Base-by-base conservation (phyloP, 139 green algal genomes). In the Micractinium sp. region DNA sequence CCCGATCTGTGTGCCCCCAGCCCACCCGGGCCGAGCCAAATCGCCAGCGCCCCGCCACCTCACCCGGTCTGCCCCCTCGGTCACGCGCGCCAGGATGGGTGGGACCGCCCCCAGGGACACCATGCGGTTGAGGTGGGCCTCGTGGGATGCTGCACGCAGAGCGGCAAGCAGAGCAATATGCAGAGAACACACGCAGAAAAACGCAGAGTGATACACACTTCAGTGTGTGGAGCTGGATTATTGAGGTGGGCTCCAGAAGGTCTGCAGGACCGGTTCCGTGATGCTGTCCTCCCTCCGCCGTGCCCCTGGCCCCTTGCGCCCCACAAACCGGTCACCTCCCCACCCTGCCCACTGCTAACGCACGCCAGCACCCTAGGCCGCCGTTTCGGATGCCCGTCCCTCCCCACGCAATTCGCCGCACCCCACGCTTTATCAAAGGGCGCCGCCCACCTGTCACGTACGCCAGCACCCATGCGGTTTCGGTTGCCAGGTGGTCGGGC, bases 391-490 rank as follows among this genome's bases (percentile, higher is more conserved):
- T 56, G 47, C 47, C 47, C 47, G n/a, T n/a, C 47, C 47, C 5
- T 56, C 9, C 47, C 47, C 47, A 56, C n/a, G n/a, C n/a, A n/a
- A n/a, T n/a, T n/a, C n/a, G 9, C 47, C 47, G 9, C 47, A 56
- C 47, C 47, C 47, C 47, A 56, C 47, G 7, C 5, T 31, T 9
- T 41, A 31, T n/a, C 0, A 19, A 79, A 53, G 33, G 33, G 15
- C 1, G 2, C 16, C 22, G 20, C 83, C 31, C 85, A 88, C 71
- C 85, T 61, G 71, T 82, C 38, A 88, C 39, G 38, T 87, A 94
- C 0, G 92, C 89, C 23, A 94, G 63, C 74, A 94, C 71, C 91
- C 91, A 94, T 9, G 90, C 91, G 18, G 56, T 47, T 74, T 94
- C 91, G 0, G 88, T 91, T 9, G 87, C 85, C 53, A 95, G 67